Percentiles rank a stretch among this genome's conserved stretches.
These are phyloP conservation scores for Tricholoma matsutake DNA, from an alignment of 768 basidiomycete genomes.

Conservation along the genomic window DNA sequence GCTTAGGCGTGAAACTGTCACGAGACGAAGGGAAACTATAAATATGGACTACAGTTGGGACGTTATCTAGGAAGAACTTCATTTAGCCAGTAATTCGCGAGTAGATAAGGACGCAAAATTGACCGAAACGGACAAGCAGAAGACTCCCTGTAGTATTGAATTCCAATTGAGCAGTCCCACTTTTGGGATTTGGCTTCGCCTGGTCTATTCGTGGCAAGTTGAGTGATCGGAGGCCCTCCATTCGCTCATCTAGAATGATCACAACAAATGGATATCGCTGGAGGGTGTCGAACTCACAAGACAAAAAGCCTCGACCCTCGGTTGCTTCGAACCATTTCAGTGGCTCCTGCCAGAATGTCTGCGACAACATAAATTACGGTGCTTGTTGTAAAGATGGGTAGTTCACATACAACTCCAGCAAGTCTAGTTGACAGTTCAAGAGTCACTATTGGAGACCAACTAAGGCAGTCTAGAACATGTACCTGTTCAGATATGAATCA, in stretches of 20 bases:
- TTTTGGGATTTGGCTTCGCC: slow-evolving; percentile 61
- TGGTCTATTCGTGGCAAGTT: slow-evolving; percentile 49
- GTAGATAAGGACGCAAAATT: slow-evolving; percentile 7
- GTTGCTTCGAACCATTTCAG: slow-evolving; percentile 80
- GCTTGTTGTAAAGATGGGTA: background rate
- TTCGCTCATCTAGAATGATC: slow-evolving; percentile 53
- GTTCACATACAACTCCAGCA: slow-evolving; percentile 51
- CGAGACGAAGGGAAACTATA: slow-evolving; percentile 67
- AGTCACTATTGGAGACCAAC: slow-evolving; percentile 66
- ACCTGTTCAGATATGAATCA: slow-evolving; percentile 41
- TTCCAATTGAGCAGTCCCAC: slow-evolving; percentile 67
- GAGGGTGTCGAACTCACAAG: slow-evolving; percentile 49
- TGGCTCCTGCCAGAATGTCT: slow-evolving; percentile 89
- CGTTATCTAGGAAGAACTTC: slow-evolving; percentile 42
- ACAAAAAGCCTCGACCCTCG: slow-evolving; percentile 81
- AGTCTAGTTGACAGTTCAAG: slow-evolving; percentile 62
- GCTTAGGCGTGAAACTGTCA: slow-evolving; percentile 53
- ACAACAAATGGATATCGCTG: background rate
- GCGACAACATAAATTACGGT: background rate
- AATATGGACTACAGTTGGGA: slow-evolving; percentile 62
- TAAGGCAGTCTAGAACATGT: slow-evolving; percentile 69
- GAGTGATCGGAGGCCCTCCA: slow-evolving; percentile 55
- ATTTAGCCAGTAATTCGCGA: slow-evolving; percentile 2
- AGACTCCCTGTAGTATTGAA: slow-evolving; percentile 80
- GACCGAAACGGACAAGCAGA: slow-evolving; percentile 74